Evolutionary conservation across 2,329 filamentous ascomycete species (phyloP), one percentile per base, ranked within the genome.

Genomic region (Amesomyces nigricolor): DNA sequence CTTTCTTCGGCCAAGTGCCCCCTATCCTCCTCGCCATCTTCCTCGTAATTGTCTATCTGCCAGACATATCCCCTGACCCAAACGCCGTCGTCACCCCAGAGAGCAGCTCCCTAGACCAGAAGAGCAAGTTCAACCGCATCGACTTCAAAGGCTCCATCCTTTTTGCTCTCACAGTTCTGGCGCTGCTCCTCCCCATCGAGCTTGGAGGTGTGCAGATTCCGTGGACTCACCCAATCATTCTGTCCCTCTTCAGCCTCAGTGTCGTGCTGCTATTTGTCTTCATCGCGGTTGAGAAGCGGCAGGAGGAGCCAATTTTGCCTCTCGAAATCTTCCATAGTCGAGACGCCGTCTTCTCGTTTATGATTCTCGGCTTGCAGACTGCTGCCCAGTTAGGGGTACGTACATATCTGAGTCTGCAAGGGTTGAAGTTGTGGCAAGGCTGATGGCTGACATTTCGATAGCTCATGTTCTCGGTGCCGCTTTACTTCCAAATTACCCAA

Each of bases 401-500:
- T 66, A 16, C 16, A 8, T 11, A 8, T 13, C 19, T 19, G n/a
- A 37, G 4, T 1, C 4, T 30, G 8, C 14, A 6, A 5, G 16
- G n/a, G 35, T 3, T 44, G 19, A 26, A 13, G 45, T 9, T 14
- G 48, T 9, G 56, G 9, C n/a, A 26, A 47, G 32, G 30, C n/a
- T 16, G 17, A 17, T 30, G 19, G 43, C 37, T 32, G 37, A 13
- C 14, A 57, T 51, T 26, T 47, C 48, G 14, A 22, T 57, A 76
- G 69, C 73, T 84, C 65, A 83, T 88, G 79, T 85, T 83, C 52
- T 77, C 78, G 0, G 78, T 88, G 0, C 86, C 86, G 0, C 68
- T 89, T 0, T 89, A 89, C 68, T 89, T 89, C 60, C 82, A 87
- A 55, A 78, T 86, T 1, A 85, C 84, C 0, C 71, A 78, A 5